A percentile compares a stretch with the other conserved stretches of the same genome.
phyloP scores from a whole-genome alignment of 202 grass and related monocot species.

The Brachypodium distachyon region DNA sequence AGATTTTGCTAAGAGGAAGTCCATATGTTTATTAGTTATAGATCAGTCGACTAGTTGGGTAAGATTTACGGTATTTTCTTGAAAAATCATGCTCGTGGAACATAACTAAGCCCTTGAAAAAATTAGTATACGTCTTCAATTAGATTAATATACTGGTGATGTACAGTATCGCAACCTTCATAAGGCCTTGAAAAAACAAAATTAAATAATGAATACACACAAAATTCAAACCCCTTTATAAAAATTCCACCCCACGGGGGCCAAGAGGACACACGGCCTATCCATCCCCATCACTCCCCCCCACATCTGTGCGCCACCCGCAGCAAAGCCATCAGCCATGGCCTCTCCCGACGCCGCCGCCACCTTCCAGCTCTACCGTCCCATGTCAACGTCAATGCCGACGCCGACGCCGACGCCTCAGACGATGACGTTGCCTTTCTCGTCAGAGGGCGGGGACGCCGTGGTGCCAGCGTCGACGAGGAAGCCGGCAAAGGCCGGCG shows the following conservation, averaged over 20 bases:
- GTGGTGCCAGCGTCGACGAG: constrained; percentile 4
- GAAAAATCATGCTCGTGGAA: too few relatives aligned
- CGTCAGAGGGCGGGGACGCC: neutral
- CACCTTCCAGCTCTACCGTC: constrained; percentile 41
- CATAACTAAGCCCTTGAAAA: too few relatives aligned
- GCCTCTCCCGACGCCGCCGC: constrained; percentile 36
- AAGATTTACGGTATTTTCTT: too few relatives aligned
- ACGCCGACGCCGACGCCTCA: neutral
- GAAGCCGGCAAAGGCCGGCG: neutral
- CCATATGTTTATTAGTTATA: too few relatives aligned
- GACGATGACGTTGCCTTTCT: constrained; percentile 24
- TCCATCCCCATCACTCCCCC: constrained; percentile 19
- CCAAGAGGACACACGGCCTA: constrained; percentile 24
- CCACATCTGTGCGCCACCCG: constrained; percentile 6
- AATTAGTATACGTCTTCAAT: too few relatives aligned
- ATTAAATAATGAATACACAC: neutral
- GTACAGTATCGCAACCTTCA: neutral
- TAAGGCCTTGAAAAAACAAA: neutral
- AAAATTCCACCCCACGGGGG: constrained; percentile 8
- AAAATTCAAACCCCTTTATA: constrained; percentile 21
- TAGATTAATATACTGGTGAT: neutral
- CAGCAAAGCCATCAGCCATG: constrained; percentile 16
- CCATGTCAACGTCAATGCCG: constrained; percentile 33
- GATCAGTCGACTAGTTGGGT: too few relatives aligned
- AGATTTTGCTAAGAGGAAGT: too few relatives aligned